Evolutionary conservation across 176 grass and related monocot genomes (phyloP), one percentile per base, ranked within the genome.

Genomic region (Musa acuminata): DNA sequence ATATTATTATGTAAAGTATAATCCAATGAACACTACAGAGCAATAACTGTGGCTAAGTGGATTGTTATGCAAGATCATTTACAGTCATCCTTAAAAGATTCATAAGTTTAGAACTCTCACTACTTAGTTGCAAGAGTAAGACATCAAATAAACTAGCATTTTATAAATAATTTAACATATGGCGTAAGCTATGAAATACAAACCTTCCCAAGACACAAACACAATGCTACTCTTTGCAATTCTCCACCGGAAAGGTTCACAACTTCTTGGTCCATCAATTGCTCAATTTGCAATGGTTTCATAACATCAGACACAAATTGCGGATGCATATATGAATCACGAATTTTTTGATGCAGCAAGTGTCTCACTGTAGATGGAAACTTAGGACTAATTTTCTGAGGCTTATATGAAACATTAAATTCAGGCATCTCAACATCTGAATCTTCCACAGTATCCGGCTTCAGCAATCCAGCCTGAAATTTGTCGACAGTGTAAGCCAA

Each of bases 171-270:
- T 59, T 59, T 17, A 59, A 19, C 55, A 21, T n/a, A 60, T 20
- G 6, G 2, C 6, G 55, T 9, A 51, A 49, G 8, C 43, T 49
- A 43, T 20, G 23, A 52, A 66, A 77, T 8, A 69, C 77, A 52
- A 87, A 96, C 93, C 89, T 96, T 96, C 83, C 93, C 93, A 77
- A 92, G 93, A 70, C 93, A 96, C 22, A 96, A 77, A 74, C 93
- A 96, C 69, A 96, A 66, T 71, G 93, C 93, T 13, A 96, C 93
- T 82, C 93, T 78, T 90, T 96, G 93, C 51, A 96, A 85, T 78
- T 96, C 93, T 82, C 93, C 93, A 83, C 93, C 93, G 84, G 93
- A 96, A 70, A 96, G 86, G 88, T 96, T 92, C 72, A 92, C 55
- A 60, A 96, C 89, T 72, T 92, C 87, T 75, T 90, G 89, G 80